Percentiles rank a stretch among this genome's conserved stretches.
These are phyloP conservation scores for Magnusiomyces ingens DNA, from an alignment of 1,139 yeast species.

Conservation along the genomic window DNA sequence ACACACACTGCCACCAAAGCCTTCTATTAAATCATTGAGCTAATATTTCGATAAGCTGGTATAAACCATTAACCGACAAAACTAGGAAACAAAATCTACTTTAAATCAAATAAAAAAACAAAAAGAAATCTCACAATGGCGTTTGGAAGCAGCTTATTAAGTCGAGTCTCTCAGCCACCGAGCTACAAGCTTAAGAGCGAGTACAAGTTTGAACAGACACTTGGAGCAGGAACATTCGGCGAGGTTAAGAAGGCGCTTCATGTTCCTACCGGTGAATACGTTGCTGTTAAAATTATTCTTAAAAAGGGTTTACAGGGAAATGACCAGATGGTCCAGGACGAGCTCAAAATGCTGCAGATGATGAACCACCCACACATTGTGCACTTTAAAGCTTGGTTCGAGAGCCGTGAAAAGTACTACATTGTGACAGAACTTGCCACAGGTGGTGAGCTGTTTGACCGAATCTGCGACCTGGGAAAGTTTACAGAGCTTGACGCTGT, in stretches of 20 bases:
- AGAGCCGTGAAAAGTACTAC: slow-evolving; percentile 51
- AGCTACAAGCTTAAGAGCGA: slow-evolving; percentile 57
- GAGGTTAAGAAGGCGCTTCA: slow-evolving; percentile 73
- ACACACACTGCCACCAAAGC: no score
- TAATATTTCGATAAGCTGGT: no score
- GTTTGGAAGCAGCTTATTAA: no score
- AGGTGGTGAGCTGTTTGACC: slow-evolving; percentile 87
- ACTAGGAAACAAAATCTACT: no score
- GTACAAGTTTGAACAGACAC: slow-evolving; percentile 67
- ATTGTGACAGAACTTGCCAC: slow-evolving; percentile 59
- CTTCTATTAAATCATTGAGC: no score
- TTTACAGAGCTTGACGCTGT: slow-evolving; percentile 86
- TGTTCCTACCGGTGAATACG: slow-evolving; percentile 54
- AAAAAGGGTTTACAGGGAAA: slow-evolving; percentile 77
- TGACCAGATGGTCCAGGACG: slow-evolving; percentile 66
- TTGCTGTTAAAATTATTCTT: slow-evolving; percentile 78
- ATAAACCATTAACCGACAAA: no score
- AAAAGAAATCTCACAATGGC: no score
- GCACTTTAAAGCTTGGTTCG: slow-evolving; percentile 82
- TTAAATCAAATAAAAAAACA: no score
- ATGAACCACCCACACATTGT: slow-evolving; percentile 78
- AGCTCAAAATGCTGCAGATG: slow-evolving; percentile 57
- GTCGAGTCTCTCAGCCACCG: slow-evolving; percentile 54
- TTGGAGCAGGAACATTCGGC: slow-evolving; percentile 92
- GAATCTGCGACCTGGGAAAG: slow-evolving; percentile 67